These are phyloP conservation scores for Clarkia xantiana DNA, from an alignment of 345 rosid genomes.

Conservation along the genomic window DNA sequence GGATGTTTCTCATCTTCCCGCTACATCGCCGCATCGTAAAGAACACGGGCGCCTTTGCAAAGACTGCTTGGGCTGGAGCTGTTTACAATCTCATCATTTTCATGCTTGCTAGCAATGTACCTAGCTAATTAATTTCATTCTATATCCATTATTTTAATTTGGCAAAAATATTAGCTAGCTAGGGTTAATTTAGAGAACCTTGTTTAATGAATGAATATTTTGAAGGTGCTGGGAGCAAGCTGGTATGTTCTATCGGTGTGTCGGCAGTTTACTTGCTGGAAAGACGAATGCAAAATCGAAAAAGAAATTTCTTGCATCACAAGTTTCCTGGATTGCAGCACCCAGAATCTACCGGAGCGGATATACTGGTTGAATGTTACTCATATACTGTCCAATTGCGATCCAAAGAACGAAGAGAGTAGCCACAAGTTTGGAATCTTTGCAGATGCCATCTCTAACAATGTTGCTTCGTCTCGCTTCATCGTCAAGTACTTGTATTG, in stretches of 20 bases:
- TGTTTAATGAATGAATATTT: too few species aligned
- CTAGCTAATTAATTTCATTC: neutral
- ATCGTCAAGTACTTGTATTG: constrained; percentile 54
- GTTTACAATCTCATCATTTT: constrained; percentile 65
- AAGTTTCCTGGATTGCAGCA: constrained; percentile 47
- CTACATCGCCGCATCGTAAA: constrained; percentile 54
- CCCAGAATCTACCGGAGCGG: constrained; percentile 30
- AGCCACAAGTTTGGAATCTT: constrained; percentile 64
- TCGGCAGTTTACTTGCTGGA: constrained; percentile 72
- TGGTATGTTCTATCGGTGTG: constrained; percentile 69
- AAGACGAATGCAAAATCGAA: constrained; percentile 36
- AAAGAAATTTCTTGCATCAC: constrained; percentile 39
- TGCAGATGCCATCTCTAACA: constrained; percentile 50
- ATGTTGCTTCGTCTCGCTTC: constrained; percentile 42
- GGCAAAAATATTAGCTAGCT: too few species aligned
- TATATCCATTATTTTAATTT: too few species aligned
- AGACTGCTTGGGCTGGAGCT: constrained; percentile 87
- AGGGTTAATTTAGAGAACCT: too few species aligned
- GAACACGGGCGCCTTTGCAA: constrained; percentile 55
- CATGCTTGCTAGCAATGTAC: constrained; percentile 72
- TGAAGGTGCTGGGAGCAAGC: constrained; percentile 65
- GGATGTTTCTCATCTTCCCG: constrained; percentile 66
- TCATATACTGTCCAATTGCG: constrained; percentile 35
- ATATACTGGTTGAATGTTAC: constrained; percentile 61
- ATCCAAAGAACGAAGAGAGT: constrained; percentile 27